Base-by-base conservation (phyloP, 768 basidiomycete species). In the Rhizopogon salebrosus region DNA sequence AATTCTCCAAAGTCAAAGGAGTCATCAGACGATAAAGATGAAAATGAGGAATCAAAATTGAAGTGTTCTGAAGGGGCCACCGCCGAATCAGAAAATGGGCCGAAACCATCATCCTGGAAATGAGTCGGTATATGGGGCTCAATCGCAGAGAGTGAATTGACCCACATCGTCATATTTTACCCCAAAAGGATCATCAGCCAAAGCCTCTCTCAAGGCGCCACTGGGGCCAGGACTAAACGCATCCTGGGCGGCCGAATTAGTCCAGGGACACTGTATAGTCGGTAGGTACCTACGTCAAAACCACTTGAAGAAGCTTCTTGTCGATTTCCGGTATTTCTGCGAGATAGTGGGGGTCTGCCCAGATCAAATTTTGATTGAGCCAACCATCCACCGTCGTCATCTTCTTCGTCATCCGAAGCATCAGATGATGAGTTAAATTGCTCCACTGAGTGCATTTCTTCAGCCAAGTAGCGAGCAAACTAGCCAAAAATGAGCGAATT, bases 1-100 rank as follows among this genome's bases (percentile, higher is more conserved):
- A 92, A 91, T 57, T 91, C 89, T 14, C 87, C 87, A 61, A 91
- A 90, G 51, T 85, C 82, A 58, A 89, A 91, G 8, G 86, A 79
- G 4, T 78, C 75, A 42, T 89, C 88, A 31, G 86, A 85, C 0
- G 83, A 79, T 54, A 82, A 79, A 3, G 79, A 76, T 4, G 75
- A 70, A 57, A 81, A 80, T 2, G 77, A 60, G 2, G 73, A 64
- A 3, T 72, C 54, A 51, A 75, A 73, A 5, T 64, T 80, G 67
- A 89, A 88, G 1, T 79, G 78, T 54, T 85, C 76, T 27, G 74
- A 69, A 37, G 70, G 69, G 0, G 74, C 61, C 1, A 77, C 76
- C 1, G 82, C 75, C 2, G 82, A 63, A 62, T 89, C 87, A 1
- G 89, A 83, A 70, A 92, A 92, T 6, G 90, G 88, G 2, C 89